Conservation (phyloP, 257 asterid genomes). For the Lycium ferocissimum region DNA sequence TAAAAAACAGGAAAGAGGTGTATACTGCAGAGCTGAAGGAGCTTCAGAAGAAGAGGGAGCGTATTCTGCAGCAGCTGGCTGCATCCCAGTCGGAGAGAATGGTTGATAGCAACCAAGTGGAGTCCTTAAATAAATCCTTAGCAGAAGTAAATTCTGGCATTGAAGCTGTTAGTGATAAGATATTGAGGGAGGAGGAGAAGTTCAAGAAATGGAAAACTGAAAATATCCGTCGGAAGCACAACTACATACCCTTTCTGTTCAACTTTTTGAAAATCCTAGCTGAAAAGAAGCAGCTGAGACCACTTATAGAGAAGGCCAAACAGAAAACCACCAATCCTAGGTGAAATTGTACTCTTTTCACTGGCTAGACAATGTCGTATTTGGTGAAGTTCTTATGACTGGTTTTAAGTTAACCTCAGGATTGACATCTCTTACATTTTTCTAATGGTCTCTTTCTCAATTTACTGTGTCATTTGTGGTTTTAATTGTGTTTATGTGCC, state of each 20-base stretch:
- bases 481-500: constrained; percentile 18
- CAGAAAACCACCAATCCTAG: constrained; percentile 73
- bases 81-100: constrained; percentile 77
- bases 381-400: constrained; percentile 13
- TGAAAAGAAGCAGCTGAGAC: constrained; percentile 99
- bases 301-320: constrained; percentile 95
- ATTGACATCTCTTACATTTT: neutral
- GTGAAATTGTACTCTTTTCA: constrained; percentile 34
- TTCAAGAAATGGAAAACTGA: constrained; percentile 97
- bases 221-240: constrained; percentile 86
- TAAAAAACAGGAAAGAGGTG: constrained; percentile 87
- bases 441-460: neutral
- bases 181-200: constrained; percentile 96
- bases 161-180: constrained; percentile 87
- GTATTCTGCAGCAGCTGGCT: constrained; percentile 74
- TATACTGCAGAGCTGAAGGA: constrained; percentile 90
- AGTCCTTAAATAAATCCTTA: constrained; percentile 63
- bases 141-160: constrained; percentile 80
- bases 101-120: constrained; percentile 68
- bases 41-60: constrained; percentile 87
- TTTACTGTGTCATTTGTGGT: neutral
- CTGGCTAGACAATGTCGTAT: constrained; percentile 29
- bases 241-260: constrained; percentile 90
- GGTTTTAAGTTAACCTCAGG: constrained; percentile 6
- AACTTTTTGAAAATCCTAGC: constrained; percentile 98